A percentile compares a stretch with the other conserved stretches of the same genome.
These are phyloP conservation scores for Xylaria sp. DNA, from an alignment of 2,329 filamentous ascomycete species.

Conservation along the genomic window DNA sequence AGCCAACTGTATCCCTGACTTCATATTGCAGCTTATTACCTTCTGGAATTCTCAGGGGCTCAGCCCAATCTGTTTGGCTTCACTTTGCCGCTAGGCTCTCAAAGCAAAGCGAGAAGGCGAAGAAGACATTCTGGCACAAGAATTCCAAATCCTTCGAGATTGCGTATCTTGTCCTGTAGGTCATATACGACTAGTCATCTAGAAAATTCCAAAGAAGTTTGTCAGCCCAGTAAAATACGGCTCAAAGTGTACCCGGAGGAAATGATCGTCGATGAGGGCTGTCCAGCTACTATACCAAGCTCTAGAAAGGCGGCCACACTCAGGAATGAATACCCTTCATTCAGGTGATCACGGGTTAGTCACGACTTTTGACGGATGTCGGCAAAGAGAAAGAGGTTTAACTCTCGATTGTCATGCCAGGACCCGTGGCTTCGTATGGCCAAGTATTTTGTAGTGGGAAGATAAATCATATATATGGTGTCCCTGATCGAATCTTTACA, in stretches of 20 bases:
- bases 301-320: constrained; percentile 3
- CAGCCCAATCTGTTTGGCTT: constrained; percentile 9
- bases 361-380: not conserved
- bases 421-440: too few species aligned
- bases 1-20: constrained; percentile 10
- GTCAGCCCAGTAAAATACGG: constrained; percentile 2
- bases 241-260: constrained; percentile 10
- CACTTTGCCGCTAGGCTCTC: constrained; percentile 12
- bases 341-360: not conserved
- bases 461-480: too few species aligned
- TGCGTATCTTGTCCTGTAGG: constrained; percentile 3
- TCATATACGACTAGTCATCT: constrained; percentile 15
- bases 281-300: constrained; percentile 6
- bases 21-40: constrained; percentile 12
- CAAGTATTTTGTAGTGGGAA: too few species aligned
- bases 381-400: not conserved
- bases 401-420: too few species aligned
- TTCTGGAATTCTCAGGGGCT: constrained; percentile 1
- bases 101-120: not conserved
- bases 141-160: constrained; percentile 25
- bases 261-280: constrained; percentile 15
- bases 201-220: constrained; percentile 10
- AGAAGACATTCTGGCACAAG: constrained; percentile 9
- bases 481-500: too few species aligned
- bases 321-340: not conserved